Evolutionary conservation across 306 rosid species (phyloP), one percentile per base, ranked within the genome.

Genomic region (Acacia crassicarpa): DNA sequence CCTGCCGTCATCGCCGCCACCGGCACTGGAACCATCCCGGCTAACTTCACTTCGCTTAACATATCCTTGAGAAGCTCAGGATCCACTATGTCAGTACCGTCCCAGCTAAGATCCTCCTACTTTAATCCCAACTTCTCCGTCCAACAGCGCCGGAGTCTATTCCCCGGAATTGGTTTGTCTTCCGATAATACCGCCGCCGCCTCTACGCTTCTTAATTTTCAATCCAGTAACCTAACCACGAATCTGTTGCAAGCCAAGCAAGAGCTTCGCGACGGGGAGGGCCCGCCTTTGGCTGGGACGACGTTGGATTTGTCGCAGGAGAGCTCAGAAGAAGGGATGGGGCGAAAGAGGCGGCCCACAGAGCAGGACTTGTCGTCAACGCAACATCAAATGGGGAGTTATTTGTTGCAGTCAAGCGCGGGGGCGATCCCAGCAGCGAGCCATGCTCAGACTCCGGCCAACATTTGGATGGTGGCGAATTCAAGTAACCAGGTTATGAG

Each of bases 21-120:
- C 0, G 98, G 98, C 6, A 92, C 98, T 9, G 98, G 98, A 1
- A 94, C 98, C 0, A 94, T 92, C 79, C 98, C 98, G 0, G 98
- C 98, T 0, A 94, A 94, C 83, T 94, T 91, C 91, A 89, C 95
- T 0, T 91, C 95, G 0, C 92, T 91, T 10, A 91, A 89, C 74
- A 91, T 91, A 23, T 94, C 98, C 0, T 81, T 92, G 12, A 70
- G 98, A 8, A 94, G 98, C 91, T 94, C 98, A 0, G 98, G 98
- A 2, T 94, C 98, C 0, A 91, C 91, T 81, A 92, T 92, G 94
- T 94, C 98, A 3, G 90, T 91, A 3, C 97, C 95, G 0, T 91
- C 95, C 5, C 95, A 91, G 72, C 88, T 94, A 19, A 84, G 96
- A 81, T 89, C 96, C 8, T 91, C 91, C 2, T 94, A 94, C 82